phyloP scores from a whole-genome alignment of 371 early-diverging fungal species.

The Circinella umbellata region DNA sequence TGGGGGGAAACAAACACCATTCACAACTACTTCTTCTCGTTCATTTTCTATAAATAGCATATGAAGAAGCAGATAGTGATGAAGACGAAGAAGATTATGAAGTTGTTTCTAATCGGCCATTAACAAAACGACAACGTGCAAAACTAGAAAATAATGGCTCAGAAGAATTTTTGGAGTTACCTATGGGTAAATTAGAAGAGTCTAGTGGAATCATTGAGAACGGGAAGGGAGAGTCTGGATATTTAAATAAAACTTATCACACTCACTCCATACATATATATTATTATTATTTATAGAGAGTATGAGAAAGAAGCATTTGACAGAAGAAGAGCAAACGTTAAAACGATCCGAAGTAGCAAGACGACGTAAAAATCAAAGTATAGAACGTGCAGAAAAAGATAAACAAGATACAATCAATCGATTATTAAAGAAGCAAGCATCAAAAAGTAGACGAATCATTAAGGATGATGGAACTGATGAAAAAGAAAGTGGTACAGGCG shows the following conservation, averaged over 20 bases:
- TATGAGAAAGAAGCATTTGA: slow-evolving; percentile 61
- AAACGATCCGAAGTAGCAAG: slow-evolving; percentile 76
- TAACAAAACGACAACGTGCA: slow-evolving; percentile 79
- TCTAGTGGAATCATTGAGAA: background rate
- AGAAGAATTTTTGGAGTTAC: slow-evolving; percentile 69
- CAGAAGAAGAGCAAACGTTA: slow-evolving; percentile 73
- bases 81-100: slow-evolving; percentile 51
- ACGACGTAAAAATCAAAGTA: slow-evolving; percentile 77
- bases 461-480: slow-evolving; percentile 54
- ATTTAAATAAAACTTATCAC: background rate
- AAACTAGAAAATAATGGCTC: slow-evolving; percentile 59
- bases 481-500: slow-evolving; percentile 24
- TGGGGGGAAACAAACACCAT: too few relatives aligned
- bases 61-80: slow-evolving; percentile 15
- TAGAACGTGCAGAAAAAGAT: slow-evolving; percentile 77
- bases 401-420: slow-evolving; percentile 79
- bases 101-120: slow-evolving; percentile 49
- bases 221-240: too few relatives aligned
- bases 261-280: background rate
- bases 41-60: background rate
- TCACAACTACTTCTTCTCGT: background rate
- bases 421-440: slow-evolving; percentile 76
- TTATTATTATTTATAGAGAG: background rate
- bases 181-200: slow-evolving; percentile 52
- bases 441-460: slow-evolving; percentile 64